Percentiles rank a stretch among this genome's conserved stretches.
phyloP scores from a whole-genome alignment of 225 moss, liverwort and hornwort genomes.

The Polytrichum formosum region DNA sequence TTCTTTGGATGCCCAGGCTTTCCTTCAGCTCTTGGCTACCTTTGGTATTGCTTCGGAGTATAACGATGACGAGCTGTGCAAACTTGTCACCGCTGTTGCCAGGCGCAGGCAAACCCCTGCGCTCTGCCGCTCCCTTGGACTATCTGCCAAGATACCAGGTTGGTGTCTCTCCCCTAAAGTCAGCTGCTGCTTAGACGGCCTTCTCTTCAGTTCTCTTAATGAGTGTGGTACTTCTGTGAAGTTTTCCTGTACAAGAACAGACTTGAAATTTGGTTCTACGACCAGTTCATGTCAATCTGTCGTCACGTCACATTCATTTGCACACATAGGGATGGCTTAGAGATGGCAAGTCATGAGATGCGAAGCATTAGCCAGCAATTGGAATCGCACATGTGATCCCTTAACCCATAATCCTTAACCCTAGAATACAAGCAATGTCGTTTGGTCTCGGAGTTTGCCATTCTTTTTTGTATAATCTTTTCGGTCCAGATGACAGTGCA shows the following conservation, averaged over 20 bases:
- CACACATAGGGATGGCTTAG: too few species aligned
- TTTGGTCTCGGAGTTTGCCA: neutral
- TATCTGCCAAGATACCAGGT: slow-evolving; percentile 80
- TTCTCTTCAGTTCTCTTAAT: slow-evolving; percentile 46
- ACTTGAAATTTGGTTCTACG: slow-evolving; percentile 3
- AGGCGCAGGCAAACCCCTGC: slow-evolving; percentile 85
- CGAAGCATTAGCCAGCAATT: too few species aligned
- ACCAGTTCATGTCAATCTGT: slow-evolving; percentile 47
- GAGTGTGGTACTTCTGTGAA: slow-evolving; percentile 15
- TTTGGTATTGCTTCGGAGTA: slow-evolving; percentile 85
- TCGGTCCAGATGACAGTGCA: too few species aligned
- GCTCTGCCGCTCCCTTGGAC: slow-evolving; percentile 78
- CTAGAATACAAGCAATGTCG: slow-evolving; percentile 16
- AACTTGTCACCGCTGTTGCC: slow-evolving; percentile 81
- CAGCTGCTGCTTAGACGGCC: slow-evolving; percentile 68
- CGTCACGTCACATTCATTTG: slow-evolving; percentile 13
- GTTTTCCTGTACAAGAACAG: too few species aligned
- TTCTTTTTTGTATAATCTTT: too few species aligned
- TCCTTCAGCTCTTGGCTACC: slow-evolving; percentile 78
- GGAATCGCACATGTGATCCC: too few species aligned
- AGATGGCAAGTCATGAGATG: too few species aligned
- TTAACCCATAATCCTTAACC: neutral
- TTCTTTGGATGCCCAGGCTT: slow-evolving; percentile 81
- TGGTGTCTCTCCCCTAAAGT: slow-evolving; percentile 31
- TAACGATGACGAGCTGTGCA: slow-evolving; percentile 82